These are phyloP conservation scores for Lachnellula willkommii DNA, from an alignment of 2,329 filamentous ascomycete species.

Conservation along the genomic window DNA sequence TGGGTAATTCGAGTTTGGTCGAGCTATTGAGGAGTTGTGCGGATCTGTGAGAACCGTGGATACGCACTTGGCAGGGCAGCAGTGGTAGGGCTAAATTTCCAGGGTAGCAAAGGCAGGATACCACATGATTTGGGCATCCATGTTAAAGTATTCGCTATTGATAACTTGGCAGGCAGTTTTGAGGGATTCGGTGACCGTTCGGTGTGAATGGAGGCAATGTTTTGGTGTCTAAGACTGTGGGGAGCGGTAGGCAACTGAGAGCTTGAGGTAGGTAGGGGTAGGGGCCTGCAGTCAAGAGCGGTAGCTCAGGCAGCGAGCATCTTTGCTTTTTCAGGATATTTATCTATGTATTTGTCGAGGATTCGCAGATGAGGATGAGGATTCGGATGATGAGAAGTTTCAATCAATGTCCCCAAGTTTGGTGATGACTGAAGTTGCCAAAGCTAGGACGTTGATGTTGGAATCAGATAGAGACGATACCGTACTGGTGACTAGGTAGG, in stretches of 20 bases:
- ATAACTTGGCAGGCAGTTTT: constrained; percentile 3
- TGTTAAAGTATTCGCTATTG: constrained; percentile 19
- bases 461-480: background rate
- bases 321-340: background rate
- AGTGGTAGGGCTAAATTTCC: constrained; percentile 27
- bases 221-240: background rate
- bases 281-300: constrained; percentile 16
- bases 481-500: constrained; percentile 13
- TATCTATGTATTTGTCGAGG: constrained; percentile 8
- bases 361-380: background rate
- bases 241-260: constrained; percentile 17
- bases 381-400: background rate
- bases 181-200: constrained; percentile 5
- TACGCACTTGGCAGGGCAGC: constrained; percentile 20
- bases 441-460: background rate
- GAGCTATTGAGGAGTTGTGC: constrained; percentile 14
- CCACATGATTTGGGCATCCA: constrained; percentile 33
- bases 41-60: constrained; percentile 21
- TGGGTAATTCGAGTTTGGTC: constrained; percentile 5
- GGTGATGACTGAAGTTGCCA: background rate
- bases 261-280: constrained; percentile 5
- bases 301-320: constrained; percentile 25
- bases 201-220: constrained; percentile 8
- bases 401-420: background rate
- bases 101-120: constrained; percentile 25